Conservation (phyloP, 345 rosid species). For the Eucalyptus microcorys region DNA sequence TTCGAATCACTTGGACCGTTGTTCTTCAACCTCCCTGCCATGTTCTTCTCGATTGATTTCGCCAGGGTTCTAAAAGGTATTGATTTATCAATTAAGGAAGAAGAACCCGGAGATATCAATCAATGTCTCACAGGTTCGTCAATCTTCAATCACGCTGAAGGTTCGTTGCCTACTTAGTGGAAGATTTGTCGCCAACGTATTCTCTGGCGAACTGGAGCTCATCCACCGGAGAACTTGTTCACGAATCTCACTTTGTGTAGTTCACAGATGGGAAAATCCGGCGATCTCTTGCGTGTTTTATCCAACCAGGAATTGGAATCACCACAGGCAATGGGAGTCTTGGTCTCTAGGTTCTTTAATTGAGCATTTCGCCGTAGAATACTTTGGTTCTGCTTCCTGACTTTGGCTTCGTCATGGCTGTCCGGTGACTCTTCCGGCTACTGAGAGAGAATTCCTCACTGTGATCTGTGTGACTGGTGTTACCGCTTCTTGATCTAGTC, state of each 20-base stretch:
- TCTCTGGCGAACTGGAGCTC: neutral
- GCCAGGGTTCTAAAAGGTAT: neutral
- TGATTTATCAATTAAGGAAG: no score
- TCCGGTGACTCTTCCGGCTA: neutral
- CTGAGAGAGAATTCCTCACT: neutral
- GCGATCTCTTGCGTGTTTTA: neutral
- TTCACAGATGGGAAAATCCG: neutral
- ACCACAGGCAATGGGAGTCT: neutral
- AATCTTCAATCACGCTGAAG: neutral
- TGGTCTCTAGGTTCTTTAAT: neutral
- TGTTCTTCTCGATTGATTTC: neutral
- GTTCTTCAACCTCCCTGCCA: neutral
- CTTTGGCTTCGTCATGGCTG: neutral
- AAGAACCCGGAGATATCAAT: no score
- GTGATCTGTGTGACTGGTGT: neutral
- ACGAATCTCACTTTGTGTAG: neutral
- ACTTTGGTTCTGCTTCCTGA: neutral
- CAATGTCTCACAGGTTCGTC: neutral
- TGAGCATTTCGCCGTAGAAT: neutral
- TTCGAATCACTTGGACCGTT: neutral
- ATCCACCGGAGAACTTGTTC: neutral
- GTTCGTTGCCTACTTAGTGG: neutral
- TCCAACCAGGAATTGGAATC: neutral
- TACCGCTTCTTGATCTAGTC: neutral
- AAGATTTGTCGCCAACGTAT: neutral